Base-by-base conservation (phyloP, 2,329 filamentous ascomycete genomes). In the Gliomastix tumulicola region DNA sequence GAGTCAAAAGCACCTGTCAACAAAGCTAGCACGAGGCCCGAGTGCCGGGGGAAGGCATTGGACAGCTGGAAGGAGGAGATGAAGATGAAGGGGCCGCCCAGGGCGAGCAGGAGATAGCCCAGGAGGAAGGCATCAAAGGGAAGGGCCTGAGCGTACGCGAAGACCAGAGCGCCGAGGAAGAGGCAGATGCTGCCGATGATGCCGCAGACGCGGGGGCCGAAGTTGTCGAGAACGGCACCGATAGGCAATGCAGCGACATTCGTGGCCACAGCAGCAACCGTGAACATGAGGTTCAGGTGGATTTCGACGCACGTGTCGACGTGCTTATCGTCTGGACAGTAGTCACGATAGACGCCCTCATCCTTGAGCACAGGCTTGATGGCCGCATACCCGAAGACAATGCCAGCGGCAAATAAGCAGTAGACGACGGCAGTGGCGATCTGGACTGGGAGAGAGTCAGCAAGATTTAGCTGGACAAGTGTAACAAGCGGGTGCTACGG, bases 231-330 rank as follows among this genome's bases (percentile, higher is more conserved):
- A 31, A 94, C 82, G 4, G 86, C 85, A 32, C 89, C 89, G 10
- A 94, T 79, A 3, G 88, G 86, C 7, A 95, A 69, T 11, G 89
- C 88, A 28, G 80, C 86, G 11, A 94, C 83, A 50, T 95, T 95
- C 27, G 88, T 94, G 7, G 77, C 84, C 9, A 94, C 88, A 12
- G 88, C 88, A 11, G 88, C 88, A 28, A 88, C 74, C 6, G 88
- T 94, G 67, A 95, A 95, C 85, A 94, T 94, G 46, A 95, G 66
- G 56, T 95, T 95, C 39, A 95, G 71, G 41, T 70, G 71, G 36
- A 79, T 75, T 40, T 59, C 55, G 30, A 75, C 40, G 68, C 62
- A 53, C 59, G 74, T n/a, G 56, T 50, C 46, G 16, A 40, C 40
- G 17, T 48, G 41, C 13, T 46, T 50, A 35, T 44, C 53, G 25